Percentiles rank a stretch among this genome's conserved stretches.
Evolutionary conservation across 2,329 filamentous ascomycete genomes (phyloP).

Genomic region (Alternaria burnsii): DNA sequence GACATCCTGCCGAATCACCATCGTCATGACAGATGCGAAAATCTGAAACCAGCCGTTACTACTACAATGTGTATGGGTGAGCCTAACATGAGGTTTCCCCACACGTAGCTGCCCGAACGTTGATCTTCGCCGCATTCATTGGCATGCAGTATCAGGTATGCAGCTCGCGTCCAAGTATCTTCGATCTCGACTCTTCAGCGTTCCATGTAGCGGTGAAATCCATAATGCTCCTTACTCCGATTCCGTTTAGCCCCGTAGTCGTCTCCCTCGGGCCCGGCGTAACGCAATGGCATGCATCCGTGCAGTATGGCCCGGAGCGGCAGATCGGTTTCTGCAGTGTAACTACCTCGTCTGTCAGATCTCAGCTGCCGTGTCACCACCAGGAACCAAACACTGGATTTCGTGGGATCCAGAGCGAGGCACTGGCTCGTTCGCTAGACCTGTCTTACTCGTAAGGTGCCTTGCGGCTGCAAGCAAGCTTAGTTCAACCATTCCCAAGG

Average conservation of each 20-base stretch:
- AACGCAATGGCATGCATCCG: not conserved
- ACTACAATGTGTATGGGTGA: not conserved
- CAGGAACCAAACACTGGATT: slow-evolving; percentile 11
- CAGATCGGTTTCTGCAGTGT: slow-evolving; percentile 10
- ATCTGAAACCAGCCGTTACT: slow-evolving; percentile 9
- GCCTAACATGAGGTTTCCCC: slow-evolving; percentile 4
- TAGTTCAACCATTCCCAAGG: slow-evolving; percentile 16
- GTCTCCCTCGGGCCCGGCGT: not conserved
- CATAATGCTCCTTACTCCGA: not conserved
- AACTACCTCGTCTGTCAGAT: slow-evolving; percentile 2
- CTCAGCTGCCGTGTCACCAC: slow-evolving; percentile 16
- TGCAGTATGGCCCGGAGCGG: slow-evolving; percentile 17
- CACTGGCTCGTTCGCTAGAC: slow-evolving; percentile 24
- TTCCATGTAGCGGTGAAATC: not conserved
- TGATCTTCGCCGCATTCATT: slow-evolving; percentile 8
- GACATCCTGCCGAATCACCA: not conserved
- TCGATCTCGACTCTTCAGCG: not conserved
- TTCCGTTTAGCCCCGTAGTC: not conserved
- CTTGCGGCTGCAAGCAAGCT: slow-evolving; percentile 27
- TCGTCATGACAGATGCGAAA: not conserved
- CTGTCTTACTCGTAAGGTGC: slow-evolving; percentile 19
- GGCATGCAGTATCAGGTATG: slow-evolving; percentile 1
- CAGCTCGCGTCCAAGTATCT: slow-evolving; percentile 1
- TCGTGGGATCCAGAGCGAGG: slow-evolving; percentile 9
- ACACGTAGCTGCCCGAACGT: slow-evolving; percentile 9